Evolutionary conservation across 805 yeast species (phyloP).

Genomic region (Debaryomyces hansenii): DNA sequence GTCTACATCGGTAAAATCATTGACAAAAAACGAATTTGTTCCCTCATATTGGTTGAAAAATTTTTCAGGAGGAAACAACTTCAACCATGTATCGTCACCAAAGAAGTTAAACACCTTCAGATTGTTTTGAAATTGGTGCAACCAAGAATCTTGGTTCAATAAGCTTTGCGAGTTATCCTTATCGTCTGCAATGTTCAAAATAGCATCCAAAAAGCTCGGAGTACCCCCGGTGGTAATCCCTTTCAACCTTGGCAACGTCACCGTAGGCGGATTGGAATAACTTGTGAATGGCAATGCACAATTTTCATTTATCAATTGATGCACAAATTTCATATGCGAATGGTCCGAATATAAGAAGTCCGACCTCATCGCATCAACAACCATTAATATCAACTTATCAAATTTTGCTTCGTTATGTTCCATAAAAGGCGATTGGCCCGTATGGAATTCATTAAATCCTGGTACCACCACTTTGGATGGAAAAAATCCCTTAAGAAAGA

Average conservation of each 20-base stretch:
- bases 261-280: slow-evolving; percentile 93
- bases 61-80: slow-evolving; percentile 64
- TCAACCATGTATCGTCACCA: slow-evolving; percentile 98
- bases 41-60: slow-evolving; percentile 73
- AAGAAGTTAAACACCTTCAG: slow-evolving; percentile 66
- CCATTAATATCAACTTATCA: slow-evolving; percentile 72
- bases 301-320: slow-evolving; percentile 61
- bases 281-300: slow-evolving; percentile 88
- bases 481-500: slow-evolving; percentile 83
- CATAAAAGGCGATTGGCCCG: slow-evolving; percentile 22
- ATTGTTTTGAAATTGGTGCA: slow-evolving; percentile 57
- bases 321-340: slow-evolving; percentile 70
- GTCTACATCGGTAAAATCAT: slow-evolving; percentile 94
- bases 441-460: slow-evolving; percentile 46
- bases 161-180: slow-evolving; percentile 70
- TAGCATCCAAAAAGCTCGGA: slow-evolving; percentile 92
- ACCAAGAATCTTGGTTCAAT: slow-evolving; percentile 82
- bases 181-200: slow-evolving; percentile 88
- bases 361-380: slow-evolving; percentile 89
- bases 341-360: slow-evolving; percentile 74
- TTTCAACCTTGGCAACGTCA: slow-evolving; percentile 89
- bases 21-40: slow-evolving; percentile 89
- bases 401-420: slow-evolving; percentile 45
- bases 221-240: slow-evolving; percentile 94
- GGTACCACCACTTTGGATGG: slow-evolving; percentile 81